Conservation (phyloP, 257 asterid genomes). For the Przewalskia tangutica region DNA sequence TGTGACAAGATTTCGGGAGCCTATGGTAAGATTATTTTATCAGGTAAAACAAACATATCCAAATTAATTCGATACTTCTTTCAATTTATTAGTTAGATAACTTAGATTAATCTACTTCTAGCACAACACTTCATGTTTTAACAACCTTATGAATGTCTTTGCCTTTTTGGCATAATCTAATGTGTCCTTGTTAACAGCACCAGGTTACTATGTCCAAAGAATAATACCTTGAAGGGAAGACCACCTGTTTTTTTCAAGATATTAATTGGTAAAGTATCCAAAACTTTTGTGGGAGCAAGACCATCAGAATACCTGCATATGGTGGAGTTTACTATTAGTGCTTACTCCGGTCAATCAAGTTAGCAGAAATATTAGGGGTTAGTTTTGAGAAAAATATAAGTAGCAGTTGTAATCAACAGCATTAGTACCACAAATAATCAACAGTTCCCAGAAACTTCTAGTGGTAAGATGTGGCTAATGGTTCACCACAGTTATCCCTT, state of each 20-base stretch:
- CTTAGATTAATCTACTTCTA: background rate
- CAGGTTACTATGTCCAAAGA: background rate
- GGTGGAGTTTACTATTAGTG: background rate
- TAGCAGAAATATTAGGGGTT: no score
- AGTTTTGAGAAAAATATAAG: background rate
- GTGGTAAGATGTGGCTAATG: slow-evolving; percentile 37
- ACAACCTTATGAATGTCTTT: background rate
- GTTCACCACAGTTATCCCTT: slow-evolving; percentile 22
- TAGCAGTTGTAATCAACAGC: background rate
- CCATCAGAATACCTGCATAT: slow-evolving; percentile 26
- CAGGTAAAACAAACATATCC: background rate
- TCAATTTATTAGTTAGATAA: background rate
- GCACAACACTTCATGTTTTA: background rate
- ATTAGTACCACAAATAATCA: slow-evolving; percentile 30
- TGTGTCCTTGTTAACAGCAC: background rate
- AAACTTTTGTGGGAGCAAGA: slow-evolving; percentile 27
- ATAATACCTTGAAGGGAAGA: slow-evolving; percentile 25
- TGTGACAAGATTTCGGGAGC: background rate
- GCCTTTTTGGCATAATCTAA: background rate
- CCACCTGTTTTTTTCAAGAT: slow-evolving; percentile 24
- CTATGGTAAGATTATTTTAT: background rate
- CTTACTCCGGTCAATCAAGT: background rate
- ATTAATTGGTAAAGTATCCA: slow-evolving; percentile 24
- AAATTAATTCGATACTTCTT: background rate
- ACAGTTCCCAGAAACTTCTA: slow-evolving; percentile 35